A percentile compares a stretch with the other conserved stretches of the same genome.
These are phyloP conservation scores for Bidens hawaiensis DNA, from an alignment of 140 eudicot species.

Conservation along the genomic window DNA sequence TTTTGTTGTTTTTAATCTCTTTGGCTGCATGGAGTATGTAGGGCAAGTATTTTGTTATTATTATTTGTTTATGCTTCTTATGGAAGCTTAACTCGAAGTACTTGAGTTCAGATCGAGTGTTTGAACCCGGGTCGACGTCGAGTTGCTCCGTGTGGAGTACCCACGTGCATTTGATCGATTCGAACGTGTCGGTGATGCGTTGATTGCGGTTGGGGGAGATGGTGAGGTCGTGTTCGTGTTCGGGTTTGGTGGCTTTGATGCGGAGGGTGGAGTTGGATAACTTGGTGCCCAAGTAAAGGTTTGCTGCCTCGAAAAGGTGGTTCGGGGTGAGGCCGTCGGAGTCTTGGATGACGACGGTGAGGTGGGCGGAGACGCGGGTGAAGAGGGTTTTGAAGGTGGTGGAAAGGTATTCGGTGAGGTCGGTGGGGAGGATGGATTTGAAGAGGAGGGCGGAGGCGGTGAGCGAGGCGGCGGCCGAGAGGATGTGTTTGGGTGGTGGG, in stretches of 20 bases:
- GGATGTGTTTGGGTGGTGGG: conserved; percentile 30
- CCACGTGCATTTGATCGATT: conserved; percentile 29
- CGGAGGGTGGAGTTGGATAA: conserved; percentile 29
- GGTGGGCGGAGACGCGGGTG: conserved; percentile 29
- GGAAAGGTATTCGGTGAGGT: conserved; percentile 25
- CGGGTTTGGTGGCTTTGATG: conserved; percentile 29
- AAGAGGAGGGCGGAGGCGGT: conserved; percentile 40
- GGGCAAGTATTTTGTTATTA: conserved; percentile 26
- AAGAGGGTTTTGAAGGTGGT: conserved; percentile 16
- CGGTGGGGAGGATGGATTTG: conserved; percentile 33
- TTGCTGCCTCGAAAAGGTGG: conserved; percentile 42
- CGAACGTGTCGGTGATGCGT: conserved; percentile 23
- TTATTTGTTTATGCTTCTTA: conserved; percentile 31
- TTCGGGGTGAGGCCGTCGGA: conserved; percentile 45
- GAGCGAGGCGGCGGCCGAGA: conserved; percentile 35
- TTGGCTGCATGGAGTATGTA: conserved; percentile 21
- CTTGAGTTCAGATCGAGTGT: not conserved
- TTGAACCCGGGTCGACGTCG: not conserved
- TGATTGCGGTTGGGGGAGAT: conserved; percentile 31
- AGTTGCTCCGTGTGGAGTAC: conserved; percentile 17
- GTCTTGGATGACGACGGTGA: conserved; percentile 45
- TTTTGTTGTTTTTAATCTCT: conserved; percentile 19
- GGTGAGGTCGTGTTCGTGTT: conserved; percentile 22
- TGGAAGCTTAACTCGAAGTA: conserved; percentile 33
- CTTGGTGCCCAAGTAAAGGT: conserved; percentile 32